Evolutionary conservation across 2,329 filamentous ascomycete genomes (phyloP).

Genomic region (Colletotrichum nymphaeae): DNA sequence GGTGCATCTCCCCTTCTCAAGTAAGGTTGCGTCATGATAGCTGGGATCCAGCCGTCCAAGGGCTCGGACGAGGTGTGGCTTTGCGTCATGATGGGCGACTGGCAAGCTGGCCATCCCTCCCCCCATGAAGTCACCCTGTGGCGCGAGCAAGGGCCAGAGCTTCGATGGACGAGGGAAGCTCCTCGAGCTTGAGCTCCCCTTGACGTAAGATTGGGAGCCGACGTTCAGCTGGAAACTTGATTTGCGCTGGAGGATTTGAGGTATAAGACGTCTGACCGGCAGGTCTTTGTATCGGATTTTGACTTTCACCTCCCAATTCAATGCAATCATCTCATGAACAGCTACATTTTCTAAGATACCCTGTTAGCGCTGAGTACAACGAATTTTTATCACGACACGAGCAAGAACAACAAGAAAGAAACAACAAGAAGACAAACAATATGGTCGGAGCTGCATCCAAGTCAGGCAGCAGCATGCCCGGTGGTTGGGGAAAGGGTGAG

Average conservation of each 20-base stretch:
- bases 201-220: conserved; percentile 33
- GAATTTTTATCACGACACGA: conserved; percentile 36
- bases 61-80: conserved; percentile 37
- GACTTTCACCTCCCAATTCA: conserved; percentile 18
- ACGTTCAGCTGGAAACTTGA: conserved; percentile 34
- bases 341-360: conserved; percentile 27
- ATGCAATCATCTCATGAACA: conserved; percentile 30
- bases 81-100: conserved; percentile 38
- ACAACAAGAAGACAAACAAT: background rate
- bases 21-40: conserved; percentile 36
- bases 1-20: conserved; percentile 20
- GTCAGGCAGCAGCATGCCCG: conserved; percentile 39
- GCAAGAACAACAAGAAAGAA: background rate
- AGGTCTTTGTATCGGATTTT: background rate
- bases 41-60: conserved; percentile 27
- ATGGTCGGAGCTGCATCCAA: conserved; percentile 35
- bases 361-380: conserved; percentile 17
- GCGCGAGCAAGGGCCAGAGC: conserved; percentile 34
- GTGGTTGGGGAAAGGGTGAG: conserved; percentile 45
- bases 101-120: conserved; percentile 12
- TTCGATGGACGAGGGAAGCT: conserved; percentile 18
- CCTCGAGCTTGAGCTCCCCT: conserved; percentile 29
- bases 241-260: conserved; percentile 27
- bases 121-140: conserved; percentile 37
- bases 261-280: conserved; percentile 36